These are phyloP conservation scores for Fusarium papillatum DNA, from an alignment of 2,329 filamentous ascomycete genomes.

Conservation along the genomic window DNA sequence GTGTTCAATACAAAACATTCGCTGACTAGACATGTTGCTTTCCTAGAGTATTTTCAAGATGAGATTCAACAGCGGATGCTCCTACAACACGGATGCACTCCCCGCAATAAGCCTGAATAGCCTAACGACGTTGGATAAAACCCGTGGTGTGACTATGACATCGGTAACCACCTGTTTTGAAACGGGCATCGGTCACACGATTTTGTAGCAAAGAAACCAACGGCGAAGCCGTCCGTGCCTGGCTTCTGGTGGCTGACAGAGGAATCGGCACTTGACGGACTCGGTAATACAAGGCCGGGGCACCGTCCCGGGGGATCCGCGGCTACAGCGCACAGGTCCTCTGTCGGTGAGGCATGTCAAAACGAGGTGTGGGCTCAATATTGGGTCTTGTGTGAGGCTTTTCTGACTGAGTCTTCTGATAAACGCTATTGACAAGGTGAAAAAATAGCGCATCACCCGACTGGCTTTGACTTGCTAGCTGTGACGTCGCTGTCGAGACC, in stretches of 20 bases:
- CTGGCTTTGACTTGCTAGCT: neutral
- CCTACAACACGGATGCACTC: neutral
- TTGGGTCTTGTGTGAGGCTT: neutral
- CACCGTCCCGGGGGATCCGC: neutral
- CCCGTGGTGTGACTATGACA: neutral
- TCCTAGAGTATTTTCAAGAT: neutral
- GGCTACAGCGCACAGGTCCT: neutral
- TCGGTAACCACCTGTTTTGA: neutral
- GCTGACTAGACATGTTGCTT: neutral
- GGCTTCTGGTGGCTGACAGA: neutral
- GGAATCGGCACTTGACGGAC: neutral
- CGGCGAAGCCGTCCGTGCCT: neutral
- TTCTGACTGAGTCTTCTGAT: conserved; percentile 4
- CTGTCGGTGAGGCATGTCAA: conserved; percentile 1
- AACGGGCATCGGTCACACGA: neutral
- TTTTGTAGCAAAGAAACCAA: neutral
- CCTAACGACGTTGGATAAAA: neutral
- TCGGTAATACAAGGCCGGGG: neutral
- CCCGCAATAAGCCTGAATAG: neutral
- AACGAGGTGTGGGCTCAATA: neutral
- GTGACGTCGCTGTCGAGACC: conserved; percentile 1
- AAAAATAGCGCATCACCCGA: conserved; percentile 12
- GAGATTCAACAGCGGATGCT: neutral
- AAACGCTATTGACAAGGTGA: neutral
- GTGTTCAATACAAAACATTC: neutral